phyloP scores from a whole-genome alignment of 73 alveolate genomes.

The Symbiodinium pilosum region DNA sequence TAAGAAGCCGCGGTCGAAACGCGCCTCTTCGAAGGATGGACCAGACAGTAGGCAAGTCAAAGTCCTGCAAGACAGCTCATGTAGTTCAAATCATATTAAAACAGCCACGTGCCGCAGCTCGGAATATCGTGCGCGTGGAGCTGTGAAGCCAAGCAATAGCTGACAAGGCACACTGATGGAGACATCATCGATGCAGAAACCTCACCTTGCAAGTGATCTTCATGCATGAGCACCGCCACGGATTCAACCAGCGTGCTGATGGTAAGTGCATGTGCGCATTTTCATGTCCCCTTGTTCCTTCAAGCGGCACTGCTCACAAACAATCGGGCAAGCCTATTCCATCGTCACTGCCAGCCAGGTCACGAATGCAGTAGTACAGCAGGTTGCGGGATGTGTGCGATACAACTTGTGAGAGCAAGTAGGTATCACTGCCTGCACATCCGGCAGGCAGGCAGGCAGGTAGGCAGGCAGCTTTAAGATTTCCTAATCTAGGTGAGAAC shows the following conservation, averaged over 20 bases:
- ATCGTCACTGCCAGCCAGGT: not conserved
- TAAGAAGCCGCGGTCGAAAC: not conserved
- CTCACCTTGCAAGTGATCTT: not conserved
- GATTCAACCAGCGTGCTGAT: not conserved
- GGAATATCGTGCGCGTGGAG: too few relatives aligned
- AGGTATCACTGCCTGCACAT: conserved; percentile 30
- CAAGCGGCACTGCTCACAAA: too few relatives aligned
- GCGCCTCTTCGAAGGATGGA: conserved; percentile 21
- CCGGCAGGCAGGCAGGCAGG: too few relatives aligned
- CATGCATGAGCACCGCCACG: too few relatives aligned
- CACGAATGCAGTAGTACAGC: conserved; percentile 81
- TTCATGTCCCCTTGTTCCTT: not conserved
- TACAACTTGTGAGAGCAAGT: conserved; percentile 34
- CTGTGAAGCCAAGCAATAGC: not conserved
- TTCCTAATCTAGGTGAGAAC: too few relatives aligned
- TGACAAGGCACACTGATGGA: not conserved
- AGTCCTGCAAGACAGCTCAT: too few relatives aligned
- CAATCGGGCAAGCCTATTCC: too few relatives aligned
- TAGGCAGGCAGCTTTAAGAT: too few relatives aligned
- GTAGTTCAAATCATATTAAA: too few relatives aligned
- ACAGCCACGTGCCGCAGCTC: too few relatives aligned
- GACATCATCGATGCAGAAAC: not conserved
- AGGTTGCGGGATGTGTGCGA: not conserved
- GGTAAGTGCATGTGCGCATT: not conserved
- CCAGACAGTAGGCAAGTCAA: conserved; percentile 55